Percentiles rank a stretch among this genome's conserved stretches.
Evolutionary conservation across 2,329 filamentous ascomycete genomes (phyloP).

Genomic region (Hortaea sp.): DNA sequence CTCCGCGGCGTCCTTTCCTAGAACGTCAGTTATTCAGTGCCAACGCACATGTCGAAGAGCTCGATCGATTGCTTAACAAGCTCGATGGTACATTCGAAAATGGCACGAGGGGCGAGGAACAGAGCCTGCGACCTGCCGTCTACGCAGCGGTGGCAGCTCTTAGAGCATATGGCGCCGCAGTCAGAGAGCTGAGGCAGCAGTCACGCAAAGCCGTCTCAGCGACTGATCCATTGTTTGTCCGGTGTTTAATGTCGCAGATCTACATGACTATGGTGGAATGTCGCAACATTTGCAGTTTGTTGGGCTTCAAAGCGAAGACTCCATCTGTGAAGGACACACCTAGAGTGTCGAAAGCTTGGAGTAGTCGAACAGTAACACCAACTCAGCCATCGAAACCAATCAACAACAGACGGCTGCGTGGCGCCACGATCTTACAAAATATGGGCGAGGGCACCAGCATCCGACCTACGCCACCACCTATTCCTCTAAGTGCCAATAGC

Average conservation of each 20-base stretch:
- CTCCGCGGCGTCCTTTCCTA: constrained; percentile 39
- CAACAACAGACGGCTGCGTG: constrained; percentile 37
- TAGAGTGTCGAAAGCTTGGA: constrained; percentile 21
- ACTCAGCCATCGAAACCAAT: constrained; percentile 34
- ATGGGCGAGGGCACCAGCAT: constrained; percentile 25
- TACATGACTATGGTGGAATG: constrained; percentile 50
- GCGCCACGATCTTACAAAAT: constrained; percentile 42
- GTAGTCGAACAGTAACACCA: constrained; percentile 32
- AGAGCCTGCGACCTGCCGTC: constrained; percentile 30
- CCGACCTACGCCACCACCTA: constrained; percentile 28
- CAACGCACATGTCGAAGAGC: constrained; percentile 44
- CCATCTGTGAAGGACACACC: constrained; percentile 12
- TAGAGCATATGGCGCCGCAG: constrained; percentile 40
- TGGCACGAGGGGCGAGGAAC: constrained; percentile 32
- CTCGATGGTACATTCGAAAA: constrained; percentile 41
- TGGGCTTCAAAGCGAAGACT: constrained; percentile 34
- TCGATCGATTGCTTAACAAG: constrained; percentile 45
- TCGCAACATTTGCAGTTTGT: constrained; percentile 46
- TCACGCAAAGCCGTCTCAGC: constrained; percentile 43
- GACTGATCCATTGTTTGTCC: constrained; percentile 47
- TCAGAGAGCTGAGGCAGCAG: constrained; percentile 38
- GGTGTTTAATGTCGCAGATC: constrained; percentile 49
- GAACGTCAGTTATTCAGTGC: constrained; percentile 48
- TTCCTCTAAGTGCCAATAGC: constrained; percentile 35
- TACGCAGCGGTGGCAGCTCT: constrained; percentile 40